Evolutionary conservation across 352 stramenopile genomes (phyloP), one percentile per base, ranked within the genome.

Genomic region (Nothophytophthora sp.): DNA sequence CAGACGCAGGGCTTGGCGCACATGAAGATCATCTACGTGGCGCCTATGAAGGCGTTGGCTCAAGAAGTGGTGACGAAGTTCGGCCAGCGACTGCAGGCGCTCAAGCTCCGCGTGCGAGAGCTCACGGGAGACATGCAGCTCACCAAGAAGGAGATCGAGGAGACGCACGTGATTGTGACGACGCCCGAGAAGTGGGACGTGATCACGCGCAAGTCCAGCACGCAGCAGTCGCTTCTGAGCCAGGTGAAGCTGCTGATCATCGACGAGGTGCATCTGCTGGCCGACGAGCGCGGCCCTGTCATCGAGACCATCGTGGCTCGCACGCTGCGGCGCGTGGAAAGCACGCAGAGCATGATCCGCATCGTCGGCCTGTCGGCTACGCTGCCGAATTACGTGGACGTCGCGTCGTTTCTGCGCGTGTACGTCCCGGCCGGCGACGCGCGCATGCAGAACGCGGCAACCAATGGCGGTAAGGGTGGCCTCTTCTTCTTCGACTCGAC

Each of bases 171-270:
- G 45, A 99, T 99, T 52, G 97, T 99, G 13, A 99, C 98, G 23
- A 99, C 98, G 8, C 98, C 98, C 1, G 98, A 99, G 57, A 99
- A 99, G 73, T 99, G 97, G 97, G 98, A 99, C 78, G 99, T 99
- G 62, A 96, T 99, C 36, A 99, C 97, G 19, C 88, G 98, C 45
- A 99, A 99, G 75, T 96, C 93, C 19, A 97, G 98, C 27, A 97
- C 99, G 41, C 81, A 95, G 47, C 81, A 97, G 39, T 96, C 97
- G 6, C 99, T 99, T 75, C 99, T 96, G 3, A 96, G 99, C 63
- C 83, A 99, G 4, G 96, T 99, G 12, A 93, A 95, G 7, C 67
- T 99, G 24, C 89, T 99, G 30, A 99, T 99, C 67, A 98, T 99
- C 45, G 98, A 99, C 87, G 98, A 99, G 76, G 99, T 99, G 60